Evolutionary conservation across 1,284 basidiomycete species (phyloP).

Genomic region (Leccinum subrobustum): DNA sequence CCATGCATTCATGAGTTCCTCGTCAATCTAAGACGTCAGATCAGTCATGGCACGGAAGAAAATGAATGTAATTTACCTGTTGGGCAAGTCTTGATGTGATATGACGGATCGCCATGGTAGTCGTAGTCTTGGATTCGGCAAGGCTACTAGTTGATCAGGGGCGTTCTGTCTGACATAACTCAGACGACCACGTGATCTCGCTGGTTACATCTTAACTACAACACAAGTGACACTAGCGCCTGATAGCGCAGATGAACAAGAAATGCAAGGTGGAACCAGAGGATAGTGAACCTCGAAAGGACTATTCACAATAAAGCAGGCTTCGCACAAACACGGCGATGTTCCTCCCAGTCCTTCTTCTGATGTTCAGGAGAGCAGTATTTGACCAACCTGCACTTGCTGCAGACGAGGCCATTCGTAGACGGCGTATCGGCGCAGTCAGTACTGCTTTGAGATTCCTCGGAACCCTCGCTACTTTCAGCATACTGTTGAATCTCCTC

Average conservation of each 20-base stretch:
- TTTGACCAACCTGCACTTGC: constrained; percentile 71
- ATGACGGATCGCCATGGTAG: constrained; percentile 67
- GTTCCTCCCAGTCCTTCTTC: constrained; percentile 70
- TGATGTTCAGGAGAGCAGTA: constrained; percentile 73
- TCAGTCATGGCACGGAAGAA: not conserved
- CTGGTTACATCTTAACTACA: not conserved
- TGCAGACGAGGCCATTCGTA: constrained; percentile 55
- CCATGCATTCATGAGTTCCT: constrained; percentile 81
- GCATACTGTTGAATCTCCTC: constrained; percentile 37
- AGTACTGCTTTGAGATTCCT: constrained; percentile 46
- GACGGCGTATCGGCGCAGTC: constrained; percentile 31
- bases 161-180: not conserved
- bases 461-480: constrained; percentile 50
- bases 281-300: not conserved
- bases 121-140: constrained; percentile 8
- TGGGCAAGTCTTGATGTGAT: constrained; percentile 79
- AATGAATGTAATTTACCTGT: constrained; percentile 49
- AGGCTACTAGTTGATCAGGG: not conserved
- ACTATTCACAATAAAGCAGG: constrained; percentile 25
- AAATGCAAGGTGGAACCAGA: not conserved
- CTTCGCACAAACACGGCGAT: constrained; percentile 61
- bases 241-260: not conserved
- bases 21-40: constrained; percentile 67
- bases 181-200: not conserved
- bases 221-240: not conserved